Percentiles rank a stretch among this genome's conserved stretches.
Conservation (phyloP, 2,329 filamentous ascomycete species). For the Rutstroemia sp. region DNA sequence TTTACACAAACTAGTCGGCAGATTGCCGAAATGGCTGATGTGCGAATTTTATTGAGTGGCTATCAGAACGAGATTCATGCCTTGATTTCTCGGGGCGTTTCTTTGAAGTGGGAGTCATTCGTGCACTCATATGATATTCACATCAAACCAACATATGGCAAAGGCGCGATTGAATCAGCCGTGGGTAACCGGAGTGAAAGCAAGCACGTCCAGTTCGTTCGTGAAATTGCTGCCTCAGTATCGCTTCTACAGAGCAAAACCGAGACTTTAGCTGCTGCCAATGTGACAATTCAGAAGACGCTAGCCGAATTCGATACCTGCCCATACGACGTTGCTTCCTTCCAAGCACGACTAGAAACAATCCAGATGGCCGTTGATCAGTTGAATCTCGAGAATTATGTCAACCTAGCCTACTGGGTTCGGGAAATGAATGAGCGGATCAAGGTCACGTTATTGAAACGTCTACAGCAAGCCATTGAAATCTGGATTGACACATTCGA, state of each 20-base stretch:
- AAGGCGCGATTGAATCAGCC: conserved; percentile 51
- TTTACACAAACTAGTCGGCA: conserved; percentile 81
- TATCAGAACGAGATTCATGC: conserved; percentile 86
- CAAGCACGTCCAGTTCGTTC: conserved; percentile 93
- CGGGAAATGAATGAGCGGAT: conserved; percentile 79
- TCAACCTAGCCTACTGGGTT: conserved; percentile 89
- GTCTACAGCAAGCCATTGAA: conserved; percentile 75
- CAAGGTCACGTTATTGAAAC: conserved; percentile 69
- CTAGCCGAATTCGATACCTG: conserved; percentile 78
- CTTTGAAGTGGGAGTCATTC: conserved; percentile 94
- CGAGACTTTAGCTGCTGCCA: conserved; percentile 66
- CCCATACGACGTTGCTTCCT: conserved; percentile 70
- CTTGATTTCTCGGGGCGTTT: conserved; percentile 79
- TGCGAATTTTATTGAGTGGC: conserved; percentile 79
- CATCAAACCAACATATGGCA: conserved; percentile 55
- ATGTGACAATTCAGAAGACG: conserved; percentile 74
- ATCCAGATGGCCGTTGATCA: conserved; percentile 94
- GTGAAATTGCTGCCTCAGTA: conserved; percentile 82
- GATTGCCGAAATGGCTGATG: conserved; percentile 79
- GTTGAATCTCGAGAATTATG: conserved; percentile 91
- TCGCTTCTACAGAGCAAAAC: conserved; percentile 87
- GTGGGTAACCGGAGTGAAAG: conserved; percentile 63
- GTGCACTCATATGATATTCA: conserved; percentile 94
- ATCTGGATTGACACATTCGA: conserved; percentile 86
- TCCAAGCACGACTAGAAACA: conserved; percentile 71